These are phyloP conservation scores for Fusarium burgessii DNA, from an alignment of 2,329 filamentous ascomycete species.

Conservation along the genomic window DNA sequence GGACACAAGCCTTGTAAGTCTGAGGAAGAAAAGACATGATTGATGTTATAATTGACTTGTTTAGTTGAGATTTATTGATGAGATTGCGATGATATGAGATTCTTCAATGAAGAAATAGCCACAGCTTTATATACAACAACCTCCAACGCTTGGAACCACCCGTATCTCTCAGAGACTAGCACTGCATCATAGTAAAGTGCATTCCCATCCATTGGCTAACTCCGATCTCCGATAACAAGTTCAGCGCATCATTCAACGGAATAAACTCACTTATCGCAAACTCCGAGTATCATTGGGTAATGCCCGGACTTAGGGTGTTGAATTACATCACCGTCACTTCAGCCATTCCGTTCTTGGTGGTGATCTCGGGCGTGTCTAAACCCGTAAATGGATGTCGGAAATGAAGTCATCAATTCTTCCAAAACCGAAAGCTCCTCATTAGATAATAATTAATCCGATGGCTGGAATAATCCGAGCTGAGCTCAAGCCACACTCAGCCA, in stretches of 20 bases:
- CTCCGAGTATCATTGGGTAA: slow-evolving; percentile 7
- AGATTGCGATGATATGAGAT: not conserved
- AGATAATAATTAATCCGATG: slow-evolving; percentile 31
- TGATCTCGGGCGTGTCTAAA: slow-evolving; percentile 34
- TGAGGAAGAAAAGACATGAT: slow-evolving; percentile 64
- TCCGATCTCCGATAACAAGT: not conserved
- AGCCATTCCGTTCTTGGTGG: not conserved
- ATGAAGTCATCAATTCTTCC: slow-evolving; percentile 34
- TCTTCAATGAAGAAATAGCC: too few relatives aligned
- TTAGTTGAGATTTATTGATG: not conserved
- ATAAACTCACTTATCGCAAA: not conserved
- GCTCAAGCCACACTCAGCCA: slow-evolving; percentile 43
- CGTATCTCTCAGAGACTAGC: not conserved
- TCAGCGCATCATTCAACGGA: not conserved
- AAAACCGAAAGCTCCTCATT: slow-evolving; percentile 34
- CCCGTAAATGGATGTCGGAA: slow-evolving; percentile 25
- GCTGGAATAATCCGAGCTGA: slow-evolving; percentile 19
- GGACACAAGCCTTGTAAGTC: slow-evolving; percentile 74
- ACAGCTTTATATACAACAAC: slow-evolving; percentile 4
- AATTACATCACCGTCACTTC: slow-evolving; percentile 28
- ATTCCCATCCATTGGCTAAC: slow-evolving; percentile 2
- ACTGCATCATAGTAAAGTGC: not conserved
- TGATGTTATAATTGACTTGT: not conserved
- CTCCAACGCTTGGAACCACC: not conserved
- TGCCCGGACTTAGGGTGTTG: slow-evolving; percentile 16